Conservation (phyloP, 2,329 filamentous ascomycete species). For the Fusarium musae region DNA sequence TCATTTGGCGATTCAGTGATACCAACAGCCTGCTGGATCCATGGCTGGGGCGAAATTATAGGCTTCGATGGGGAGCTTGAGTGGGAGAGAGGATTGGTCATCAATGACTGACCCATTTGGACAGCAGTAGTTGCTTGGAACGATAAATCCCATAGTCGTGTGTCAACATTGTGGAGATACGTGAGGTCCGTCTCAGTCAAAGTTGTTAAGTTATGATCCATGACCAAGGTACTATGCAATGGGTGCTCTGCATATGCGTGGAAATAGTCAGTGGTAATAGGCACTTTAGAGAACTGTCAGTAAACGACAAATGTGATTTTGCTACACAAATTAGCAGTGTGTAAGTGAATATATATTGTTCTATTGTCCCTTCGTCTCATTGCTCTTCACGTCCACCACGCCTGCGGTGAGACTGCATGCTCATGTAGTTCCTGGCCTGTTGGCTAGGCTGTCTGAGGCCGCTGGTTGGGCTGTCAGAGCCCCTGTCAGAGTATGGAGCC, state of each 20-base stretch:
- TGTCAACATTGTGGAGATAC: neutral
- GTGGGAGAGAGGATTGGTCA: accelerated
- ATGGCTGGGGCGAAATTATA: too few relatives aligned
- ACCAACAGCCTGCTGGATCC: accelerated
- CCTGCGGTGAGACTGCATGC: too few relatives aligned
- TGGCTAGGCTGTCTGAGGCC: too few relatives aligned
- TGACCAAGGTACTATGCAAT: neutral
- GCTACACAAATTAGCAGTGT: neutral
- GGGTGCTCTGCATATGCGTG: neutral
- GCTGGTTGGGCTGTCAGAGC: too few relatives aligned
- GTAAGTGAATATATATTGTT: neutral
- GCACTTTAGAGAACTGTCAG: neutral
- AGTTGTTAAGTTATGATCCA: too few relatives aligned
- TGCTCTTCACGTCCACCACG: neutral
- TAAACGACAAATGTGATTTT: neutral
- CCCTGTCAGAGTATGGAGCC: too few relatives aligned
- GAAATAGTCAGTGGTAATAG: neutral
- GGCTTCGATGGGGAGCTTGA: neutral
- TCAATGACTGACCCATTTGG: neutral
- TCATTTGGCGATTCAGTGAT: neutral
- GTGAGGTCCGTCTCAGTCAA: accelerated
- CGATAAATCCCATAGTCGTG: neutral
- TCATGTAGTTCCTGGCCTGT: too few relatives aligned
- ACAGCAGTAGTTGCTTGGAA: neutral
- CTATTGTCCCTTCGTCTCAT: neutral